Evolutionary conservation across 345 rosid species (phyloP).

Genomic region (Melastoma malabathricum): DNA sequence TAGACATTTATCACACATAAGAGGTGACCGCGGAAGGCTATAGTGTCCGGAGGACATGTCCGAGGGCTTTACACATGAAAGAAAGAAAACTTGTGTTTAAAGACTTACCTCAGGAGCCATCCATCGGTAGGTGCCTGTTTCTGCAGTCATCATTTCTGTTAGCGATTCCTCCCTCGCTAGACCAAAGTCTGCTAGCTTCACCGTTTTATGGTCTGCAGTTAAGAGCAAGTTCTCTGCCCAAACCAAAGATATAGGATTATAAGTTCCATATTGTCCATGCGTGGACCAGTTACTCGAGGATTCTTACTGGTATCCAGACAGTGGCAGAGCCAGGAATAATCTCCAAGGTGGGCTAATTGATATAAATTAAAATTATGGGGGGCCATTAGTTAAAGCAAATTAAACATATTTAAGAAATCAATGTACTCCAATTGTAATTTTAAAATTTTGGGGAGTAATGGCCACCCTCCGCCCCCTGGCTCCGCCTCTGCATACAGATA

Average conservation of each 20-base stretch:
- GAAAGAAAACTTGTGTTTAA: neutral
- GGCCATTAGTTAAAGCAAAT: no score
- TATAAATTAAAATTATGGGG: no score
- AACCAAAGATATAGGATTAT: neutral
- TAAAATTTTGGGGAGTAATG: no score
- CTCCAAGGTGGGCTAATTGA: no score
- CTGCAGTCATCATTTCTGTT: conserved; percentile 99
- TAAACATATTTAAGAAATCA: no score
- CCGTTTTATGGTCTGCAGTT: conserved; percentile 77
- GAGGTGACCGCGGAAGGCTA: neutral
- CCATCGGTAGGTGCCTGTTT: conserved; percentile 94
- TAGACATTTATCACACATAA: neutral
- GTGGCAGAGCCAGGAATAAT: no score
- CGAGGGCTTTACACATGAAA: no score
- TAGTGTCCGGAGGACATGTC: neutral
- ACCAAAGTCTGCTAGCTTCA: conserved; percentile 91
- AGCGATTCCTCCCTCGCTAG: conserved; percentile 93
- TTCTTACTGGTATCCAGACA: no score
- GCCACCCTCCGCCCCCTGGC: no score
- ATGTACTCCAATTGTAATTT: no score
- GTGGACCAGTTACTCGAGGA: no score
- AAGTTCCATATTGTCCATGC: neutral
- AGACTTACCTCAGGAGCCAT: conserved; percentile 85
- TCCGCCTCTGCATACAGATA: no score
- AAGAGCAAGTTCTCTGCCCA: conserved; percentile 81